Evolutionary conservation across 1,284 basidiomycete genomes (phyloP).

Genomic region (Porodaedalea pini): DNA sequence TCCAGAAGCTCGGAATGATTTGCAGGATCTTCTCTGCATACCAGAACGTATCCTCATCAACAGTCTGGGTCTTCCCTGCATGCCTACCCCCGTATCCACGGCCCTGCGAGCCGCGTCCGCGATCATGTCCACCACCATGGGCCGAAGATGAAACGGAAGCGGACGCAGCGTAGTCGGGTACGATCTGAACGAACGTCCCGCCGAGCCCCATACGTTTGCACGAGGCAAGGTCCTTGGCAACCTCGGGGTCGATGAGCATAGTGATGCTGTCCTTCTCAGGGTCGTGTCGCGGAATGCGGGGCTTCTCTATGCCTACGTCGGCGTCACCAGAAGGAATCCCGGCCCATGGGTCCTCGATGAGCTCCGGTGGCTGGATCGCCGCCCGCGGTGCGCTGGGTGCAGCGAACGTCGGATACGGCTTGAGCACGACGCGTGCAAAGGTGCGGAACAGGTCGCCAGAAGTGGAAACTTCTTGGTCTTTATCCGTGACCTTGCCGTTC

Average conservation of each 20-base stretch:
- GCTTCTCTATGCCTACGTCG: background rate
- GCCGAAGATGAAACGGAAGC: background rate
- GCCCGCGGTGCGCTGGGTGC: slow-evolving; percentile 7
- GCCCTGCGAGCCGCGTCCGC: slow-evolving; percentile 15
- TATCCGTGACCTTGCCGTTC: background rate
- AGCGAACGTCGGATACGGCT: slow-evolving; percentile 35
- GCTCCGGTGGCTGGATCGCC: slow-evolving; percentile 12
- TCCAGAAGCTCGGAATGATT: slow-evolving; percentile 26
- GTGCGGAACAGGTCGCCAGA: slow-evolving; percentile 40
- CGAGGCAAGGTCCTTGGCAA: slow-evolving; percentile 40
- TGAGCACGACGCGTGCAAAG: slow-evolving; percentile 49
- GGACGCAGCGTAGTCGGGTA: slow-evolving; percentile 31
- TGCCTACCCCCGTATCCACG: slow-evolving; percentile 27
- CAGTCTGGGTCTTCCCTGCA: slow-evolving; percentile 30
- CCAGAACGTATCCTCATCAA: slow-evolving; percentile 34
- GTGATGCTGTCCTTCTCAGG: slow-evolving; percentile 51
- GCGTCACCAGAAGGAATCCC: background rate
- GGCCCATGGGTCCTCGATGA: slow-evolving; percentile 1
- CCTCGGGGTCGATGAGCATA: slow-evolving; percentile 47
- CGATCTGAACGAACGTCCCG: slow-evolving; percentile 62
- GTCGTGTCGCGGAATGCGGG: slow-evolving; percentile 37
- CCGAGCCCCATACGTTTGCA: slow-evolving; percentile 48
- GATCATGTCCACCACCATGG: slow-evolving; percentile 12
- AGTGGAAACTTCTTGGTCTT: slow-evolving; percentile 25
- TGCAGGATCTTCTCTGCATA: slow-evolving; percentile 40